Percentiles rank a stretch among this genome's conserved stretches.
Evolutionary conservation across 176 grass and related monocot species (phyloP).

Genomic region (Oryza meridionalis): DNA sequence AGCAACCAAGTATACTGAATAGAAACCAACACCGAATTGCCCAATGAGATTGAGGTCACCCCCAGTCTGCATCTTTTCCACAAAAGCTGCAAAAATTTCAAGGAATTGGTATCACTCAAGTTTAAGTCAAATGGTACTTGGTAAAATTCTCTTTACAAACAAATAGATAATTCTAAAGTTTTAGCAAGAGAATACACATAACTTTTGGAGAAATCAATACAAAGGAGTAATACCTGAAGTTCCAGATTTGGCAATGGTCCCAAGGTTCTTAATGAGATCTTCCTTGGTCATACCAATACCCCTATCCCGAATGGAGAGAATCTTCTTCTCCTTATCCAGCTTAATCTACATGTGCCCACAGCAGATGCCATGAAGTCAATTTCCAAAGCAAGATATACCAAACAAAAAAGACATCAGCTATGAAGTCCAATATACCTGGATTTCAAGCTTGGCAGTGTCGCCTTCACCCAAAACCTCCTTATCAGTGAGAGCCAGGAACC

Average conservation of each 20-base stretch:
- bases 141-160: background rate
- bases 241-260: slow-evolving; percentile 95
- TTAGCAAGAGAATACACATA: background rate
- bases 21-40: slow-evolving; percentile 99
- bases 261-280: slow-evolving; percentile 95
- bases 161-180: background rate
- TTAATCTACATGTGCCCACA: slow-evolving; percentile 73
- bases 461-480: slow-evolving; percentile 90
- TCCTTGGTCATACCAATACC: slow-evolving; percentile 99
- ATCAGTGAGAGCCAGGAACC: slow-evolving; percentile 88
- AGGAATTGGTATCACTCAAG: slow-evolving; percentile 23
- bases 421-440: slow-evolving; percentile 56
- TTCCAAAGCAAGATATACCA: background rate
- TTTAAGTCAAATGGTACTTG: background rate
- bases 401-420: background rate
- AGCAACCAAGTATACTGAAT: slow-evolving; percentile 95
- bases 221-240: slow-evolving; percentile 63
- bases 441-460: slow-evolving; percentile 95
- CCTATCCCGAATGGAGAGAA: slow-evolving; percentile 86
- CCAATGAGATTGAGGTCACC: slow-evolving; percentile 95
- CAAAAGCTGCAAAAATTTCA: slow-evolving; percentile 64
- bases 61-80: slow-evolving; percentile 92
- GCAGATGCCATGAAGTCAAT: background rate
- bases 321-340: slow-evolving; percentile 92
- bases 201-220: background rate